Evolutionary conservation across 352 stramenopile species (phyloP).

Genomic region (Globisporangium ultimum): DNA sequence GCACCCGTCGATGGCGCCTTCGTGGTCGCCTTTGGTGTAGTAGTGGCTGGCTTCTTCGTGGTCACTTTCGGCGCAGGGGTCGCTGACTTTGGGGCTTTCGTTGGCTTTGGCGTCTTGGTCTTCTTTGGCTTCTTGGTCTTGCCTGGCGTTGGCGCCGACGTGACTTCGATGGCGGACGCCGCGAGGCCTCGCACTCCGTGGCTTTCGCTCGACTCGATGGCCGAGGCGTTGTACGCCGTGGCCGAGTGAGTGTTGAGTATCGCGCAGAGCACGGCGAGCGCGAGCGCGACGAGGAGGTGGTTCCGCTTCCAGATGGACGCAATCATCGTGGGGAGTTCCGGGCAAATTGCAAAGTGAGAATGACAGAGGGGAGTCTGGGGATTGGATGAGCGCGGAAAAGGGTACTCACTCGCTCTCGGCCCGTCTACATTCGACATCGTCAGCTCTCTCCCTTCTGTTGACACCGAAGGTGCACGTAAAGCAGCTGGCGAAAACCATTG

Average conservation of each 20-base stretch:
- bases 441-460: too few species aligned
- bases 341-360: too few species aligned
- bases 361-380: too few species aligned
- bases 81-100: background rate
- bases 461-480: too few species aligned
- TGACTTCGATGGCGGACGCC: background rate
- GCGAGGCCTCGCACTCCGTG: background rate
- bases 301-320: conserved; percentile 3
- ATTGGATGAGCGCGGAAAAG: too few species aligned
- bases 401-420: too few species aligned
- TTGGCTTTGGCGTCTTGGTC: background rate
- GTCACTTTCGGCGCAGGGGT: background rate
- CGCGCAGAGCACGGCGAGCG: conserved; percentile 2
- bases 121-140: conserved; percentile 8
- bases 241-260: background rate
- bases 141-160: background rate
- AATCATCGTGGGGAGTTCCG: background rate
- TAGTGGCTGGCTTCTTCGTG: background rate
- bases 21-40: background rate
- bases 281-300: conserved; percentile 1
- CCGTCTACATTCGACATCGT: too few species aligned
- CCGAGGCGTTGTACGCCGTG: background rate
- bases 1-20: background rate
- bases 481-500: too few species aligned
- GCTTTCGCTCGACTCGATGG: too few species aligned